These are phyloP conservation scores for Cladosporium sp. DNA, from an alignment of 2,329 filamentous ascomycete species.

Conservation along the genomic window DNA sequence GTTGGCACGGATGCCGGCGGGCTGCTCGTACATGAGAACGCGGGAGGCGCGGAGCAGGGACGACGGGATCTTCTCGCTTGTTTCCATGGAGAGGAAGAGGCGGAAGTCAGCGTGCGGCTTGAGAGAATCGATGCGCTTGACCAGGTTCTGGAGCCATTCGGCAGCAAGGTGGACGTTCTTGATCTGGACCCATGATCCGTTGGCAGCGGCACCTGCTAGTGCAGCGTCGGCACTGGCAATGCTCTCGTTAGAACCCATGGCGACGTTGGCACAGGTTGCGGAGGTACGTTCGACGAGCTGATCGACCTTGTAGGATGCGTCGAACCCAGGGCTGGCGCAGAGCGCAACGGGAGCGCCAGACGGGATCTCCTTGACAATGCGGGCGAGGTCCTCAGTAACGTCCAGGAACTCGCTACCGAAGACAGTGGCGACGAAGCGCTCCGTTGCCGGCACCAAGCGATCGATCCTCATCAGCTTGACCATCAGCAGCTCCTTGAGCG, in stretches of 20 bases:
- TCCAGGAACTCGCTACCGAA: slow-evolving; percentile 82
- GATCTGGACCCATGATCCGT: slow-evolving; percentile 91
- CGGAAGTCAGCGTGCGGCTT: slow-evolving; percentile 92
- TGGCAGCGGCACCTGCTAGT: slow-evolving; percentile 83
- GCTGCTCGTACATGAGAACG: slow-evolving; percentile 96
- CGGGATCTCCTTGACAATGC: slow-evolving; percentile 77
- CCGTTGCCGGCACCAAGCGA: slow-evolving; percentile 85
- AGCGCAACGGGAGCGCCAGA: slow-evolving; percentile 82
- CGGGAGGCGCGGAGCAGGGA: slow-evolving; percentile 89
- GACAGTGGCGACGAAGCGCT: slow-evolving; percentile 80
- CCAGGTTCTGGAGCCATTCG: slow-evolving; percentile 91
- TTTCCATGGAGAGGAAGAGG: slow-evolving; percentile 96
- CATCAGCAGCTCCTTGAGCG: slow-evolving; percentile 75
- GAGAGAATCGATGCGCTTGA: slow-evolving; percentile 92
- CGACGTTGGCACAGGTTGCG: slow-evolving; percentile 88
- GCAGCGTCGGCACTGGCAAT: slow-evolving; percentile 90
- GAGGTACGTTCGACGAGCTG: slow-evolving; percentile 78
- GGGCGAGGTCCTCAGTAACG: slow-evolving; percentile 74
- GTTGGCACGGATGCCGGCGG: slow-evolving; percentile 90
- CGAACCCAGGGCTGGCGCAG: slow-evolving; percentile 92
- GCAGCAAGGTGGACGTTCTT: slow-evolving; percentile 98
- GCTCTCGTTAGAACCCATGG: slow-evolving; percentile 97
- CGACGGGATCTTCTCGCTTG: slow-evolving; percentile 92
- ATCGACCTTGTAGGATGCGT: slow-evolving; percentile 98
- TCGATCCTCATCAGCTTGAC: slow-evolving; percentile 95